A percentile compares a stretch with the other conserved stretches of the same genome.
phyloP scores from a whole-genome alignment of 192 early-diverging fungal species.

The Diversispora eburnea region DNA sequence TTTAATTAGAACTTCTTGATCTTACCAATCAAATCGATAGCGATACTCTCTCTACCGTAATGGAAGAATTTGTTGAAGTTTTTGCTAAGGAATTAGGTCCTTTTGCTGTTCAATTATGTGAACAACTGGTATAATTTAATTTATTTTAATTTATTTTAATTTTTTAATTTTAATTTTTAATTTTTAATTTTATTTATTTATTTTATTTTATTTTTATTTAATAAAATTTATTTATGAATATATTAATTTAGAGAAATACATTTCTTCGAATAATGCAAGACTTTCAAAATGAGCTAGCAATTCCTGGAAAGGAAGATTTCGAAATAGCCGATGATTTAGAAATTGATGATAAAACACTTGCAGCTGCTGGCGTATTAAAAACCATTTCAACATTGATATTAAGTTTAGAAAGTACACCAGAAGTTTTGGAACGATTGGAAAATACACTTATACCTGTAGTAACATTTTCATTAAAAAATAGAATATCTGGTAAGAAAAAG shows the following conservation, averaged over 20 bases:
- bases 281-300: conserved; percentile 49
- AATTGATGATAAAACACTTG: conserved; percentile 80
- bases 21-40: conserved; percentile 92
- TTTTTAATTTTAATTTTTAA: neutral
- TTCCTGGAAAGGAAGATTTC: conserved; percentile 42
- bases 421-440: conserved; percentile 79
- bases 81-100: conserved; percentile 89
- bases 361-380: conserved; percentile 85
- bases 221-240: neutral
- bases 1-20: conserved; percentile 58
- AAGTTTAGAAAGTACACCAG: conserved; percentile 77
- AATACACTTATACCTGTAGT: conserved; percentile 73
- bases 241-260: conserved; percentile 58
- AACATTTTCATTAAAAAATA: conserved; percentile 73
- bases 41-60: conserved; percentile 80
- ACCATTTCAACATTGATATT: conserved; percentile 85
- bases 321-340: conserved; percentile 56
- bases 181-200: too few species aligned
- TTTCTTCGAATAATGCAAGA: conserved; percentile 83
- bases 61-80: conserved; percentile 88
- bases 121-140: conserved; percentile 61
- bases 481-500: conserved; percentile 49
- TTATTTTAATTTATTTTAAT: neutral
- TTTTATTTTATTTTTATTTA: neutral
- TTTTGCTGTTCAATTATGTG: conserved; percentile 85